Base-by-base conservation (phyloP, 176 grass and related monocot genomes). In the Rhynchospora breviuscula region DNA sequence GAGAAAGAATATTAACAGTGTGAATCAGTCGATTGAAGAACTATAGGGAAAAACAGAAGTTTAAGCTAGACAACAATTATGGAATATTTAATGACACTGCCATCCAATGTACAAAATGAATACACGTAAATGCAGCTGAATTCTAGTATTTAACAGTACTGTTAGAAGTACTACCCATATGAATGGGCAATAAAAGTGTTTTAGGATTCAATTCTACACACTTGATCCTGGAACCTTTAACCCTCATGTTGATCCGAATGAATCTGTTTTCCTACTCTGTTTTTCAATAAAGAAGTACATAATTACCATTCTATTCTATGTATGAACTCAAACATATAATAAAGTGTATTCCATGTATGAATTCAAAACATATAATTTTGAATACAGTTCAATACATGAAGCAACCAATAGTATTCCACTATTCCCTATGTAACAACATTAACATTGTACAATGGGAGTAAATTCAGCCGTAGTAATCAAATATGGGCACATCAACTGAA, bases 1-100 rank as follows among this genome's bases (percentile, higher is more conserved):
- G 66, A 77, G 5, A 13, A 40, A 14, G 73, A 77, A 77, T 31
- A 77, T 77, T 53, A 77, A 29, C 72, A 77, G 23, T 77, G 54
- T 56, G 12, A 25, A 3, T 77, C 10, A 56, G 21, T 77, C 35
- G 31, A 77, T 77, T 57, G 23, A 53, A 77, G 10, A 77, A 77
- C 21, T 11, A 31, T 5, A 77, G 14, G 14, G 40, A n/a, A 51
- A 74, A 56, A 77, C 17, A 77, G 73, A 22, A 77, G 71, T 53
- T 76, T 53, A 12, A 76, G 73, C 22, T 56, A 77, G 48, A 76
- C 46, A 29, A 6, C 12, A 31, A 29, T 54, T 29, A n/a, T 51
- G 70, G n/a, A 76, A 76, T 48, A 76, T 22, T 56, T 56, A 77
- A 56, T 56, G 7, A 11, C 7, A 47, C 73, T 77, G 12, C 22